These are phyloP conservation scores for Yueomyces sinensis DNA, from an alignment of 805 yeast genomes.

Conservation along the genomic window DNA sequence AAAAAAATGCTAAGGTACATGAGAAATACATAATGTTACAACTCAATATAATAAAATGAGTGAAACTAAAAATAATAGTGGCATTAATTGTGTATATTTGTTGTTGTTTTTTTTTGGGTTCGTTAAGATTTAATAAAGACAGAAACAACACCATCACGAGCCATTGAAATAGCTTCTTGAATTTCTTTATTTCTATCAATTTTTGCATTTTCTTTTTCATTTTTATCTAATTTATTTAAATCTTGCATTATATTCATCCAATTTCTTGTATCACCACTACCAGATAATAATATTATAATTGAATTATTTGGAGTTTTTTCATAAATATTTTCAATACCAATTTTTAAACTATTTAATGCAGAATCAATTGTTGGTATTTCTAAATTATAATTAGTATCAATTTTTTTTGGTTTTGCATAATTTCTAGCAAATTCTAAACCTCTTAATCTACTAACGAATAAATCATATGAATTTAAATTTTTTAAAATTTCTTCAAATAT, in stretches of 20 bases:
- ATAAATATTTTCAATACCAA: conserved; percentile 36
- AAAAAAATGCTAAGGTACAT: no score
- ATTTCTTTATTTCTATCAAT: conserved; percentile 33
- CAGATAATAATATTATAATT: conserved; percentile 46
- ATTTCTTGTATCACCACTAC: conserved; percentile 45
- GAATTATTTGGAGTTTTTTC: conserved; percentile 43
- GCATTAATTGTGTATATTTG: no score
- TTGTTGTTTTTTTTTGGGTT: no score
- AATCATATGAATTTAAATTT: conserved; percentile 29
- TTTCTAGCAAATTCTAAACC: conserved; percentile 39
- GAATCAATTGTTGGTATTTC: conserved; percentile 3
- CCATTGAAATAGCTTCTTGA: conserved; percentile 32
- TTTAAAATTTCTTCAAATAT: conserved; percentile 30
- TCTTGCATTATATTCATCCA: conserved; percentile 26
- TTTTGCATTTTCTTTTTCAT: conserved; percentile 29
- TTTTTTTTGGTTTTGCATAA: conserved; percentile 19
- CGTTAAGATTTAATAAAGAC: conserved; percentile 31
- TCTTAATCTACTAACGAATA: conserved; percentile 42
- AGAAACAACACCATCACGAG: conserved; percentile 50
- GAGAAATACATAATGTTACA: no score
- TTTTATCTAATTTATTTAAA: conserved; percentile 32
- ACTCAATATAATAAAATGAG: no score
- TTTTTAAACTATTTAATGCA: conserved; percentile 26
- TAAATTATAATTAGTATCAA: not conserved
- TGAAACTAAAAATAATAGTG: no score